Percentiles rank a stretch among this genome's conserved stretches.
Evolutionary conservation across 495 filamentous ascomycete species (phyloP).

Genomic region (Talaromyces trachyspermus): DNA sequence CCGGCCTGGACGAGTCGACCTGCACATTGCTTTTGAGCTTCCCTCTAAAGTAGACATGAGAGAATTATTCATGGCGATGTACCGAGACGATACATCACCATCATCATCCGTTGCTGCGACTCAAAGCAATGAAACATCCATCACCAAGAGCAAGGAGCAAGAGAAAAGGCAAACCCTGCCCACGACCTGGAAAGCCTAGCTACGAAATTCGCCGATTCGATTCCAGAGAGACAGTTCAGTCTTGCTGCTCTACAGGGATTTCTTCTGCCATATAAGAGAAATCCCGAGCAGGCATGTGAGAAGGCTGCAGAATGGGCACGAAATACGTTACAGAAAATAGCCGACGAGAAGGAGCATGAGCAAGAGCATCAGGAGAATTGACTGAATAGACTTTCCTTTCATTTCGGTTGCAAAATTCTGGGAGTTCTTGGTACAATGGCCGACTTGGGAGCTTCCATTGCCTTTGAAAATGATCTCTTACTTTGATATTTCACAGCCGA

Average conservation of each 20-base stretch:
- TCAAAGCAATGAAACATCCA: neutral
- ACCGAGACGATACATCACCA: constrained; percentile 23
- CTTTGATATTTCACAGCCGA: too few species aligned
- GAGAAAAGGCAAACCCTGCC: neutral
- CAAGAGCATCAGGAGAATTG: constrained; percentile 18
- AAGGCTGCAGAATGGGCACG: constrained; percentile 47
- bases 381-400: neutral
- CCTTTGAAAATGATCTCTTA: too few species aligned
- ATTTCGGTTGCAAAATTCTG: too few species aligned
- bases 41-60: constrained; percentile 51
- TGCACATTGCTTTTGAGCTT: constrained; percentile 59
- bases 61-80: constrained; percentile 62
- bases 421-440: too few species aligned
- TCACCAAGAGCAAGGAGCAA: constrained; percentile 2
- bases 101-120: too few species aligned
- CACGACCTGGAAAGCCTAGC: constrained; percentile 27
- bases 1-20: constrained; percentile 67
- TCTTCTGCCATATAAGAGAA: constrained; percentile 39
- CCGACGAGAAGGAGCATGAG: constrained; percentile 43
- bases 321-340: constrained; percentile 49
- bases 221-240: constrained; percentile 59
- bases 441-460: too few species aligned
- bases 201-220: constrained; percentile 47
- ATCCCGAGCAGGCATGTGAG: constrained; percentile 57
- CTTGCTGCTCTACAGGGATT: constrained; percentile 77